Conservation (phyloP, 768 basidiomycete genomes). For the Leucocoprinus birnbaumii region DNA sequence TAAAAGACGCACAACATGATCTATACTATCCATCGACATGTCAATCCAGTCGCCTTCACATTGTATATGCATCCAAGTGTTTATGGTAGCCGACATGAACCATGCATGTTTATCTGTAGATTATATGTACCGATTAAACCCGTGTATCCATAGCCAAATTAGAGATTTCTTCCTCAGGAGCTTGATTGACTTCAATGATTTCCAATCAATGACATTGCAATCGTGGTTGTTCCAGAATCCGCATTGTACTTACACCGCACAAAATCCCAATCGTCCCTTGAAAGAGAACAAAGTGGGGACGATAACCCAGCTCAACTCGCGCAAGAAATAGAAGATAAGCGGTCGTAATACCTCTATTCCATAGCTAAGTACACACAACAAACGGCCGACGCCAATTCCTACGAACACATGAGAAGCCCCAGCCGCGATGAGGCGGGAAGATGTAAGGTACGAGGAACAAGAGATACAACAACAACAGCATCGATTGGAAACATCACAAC, state of each 20-base stretch:
- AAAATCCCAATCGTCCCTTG: not conserved
- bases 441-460: conserved; percentile 2
- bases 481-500: conserved; percentile 33
- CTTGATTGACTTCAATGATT: not conserved
- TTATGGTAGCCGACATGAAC: conserved; percentile 13
- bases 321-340: conserved; percentile 27
- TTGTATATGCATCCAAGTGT: conserved; percentile 50
- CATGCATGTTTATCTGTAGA: no score
- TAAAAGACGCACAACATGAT: conserved; percentile 62
- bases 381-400: conserved; percentile 51
- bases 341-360: conserved; percentile 62
- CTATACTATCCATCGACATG: conserved; percentile 57
- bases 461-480: conserved; percentile 31
- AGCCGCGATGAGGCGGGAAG: conserved; percentile 15
- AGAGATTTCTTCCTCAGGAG: not conserved
- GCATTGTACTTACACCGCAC: not conserved
- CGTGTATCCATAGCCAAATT: conserved; percentile 1
- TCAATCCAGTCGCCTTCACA: conserved; percentile 51
- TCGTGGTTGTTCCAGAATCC: not conserved
- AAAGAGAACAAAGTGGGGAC: not conserved
- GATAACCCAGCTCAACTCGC: not conserved
- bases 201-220: not conserved
- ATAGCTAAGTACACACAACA: conserved; percentile 42
- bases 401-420: conserved; percentile 23
- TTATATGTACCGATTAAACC: no score